Base-by-base conservation (phyloP, 163 green algal genomes). In the Coccomyxa subellipsoidea region DNA sequence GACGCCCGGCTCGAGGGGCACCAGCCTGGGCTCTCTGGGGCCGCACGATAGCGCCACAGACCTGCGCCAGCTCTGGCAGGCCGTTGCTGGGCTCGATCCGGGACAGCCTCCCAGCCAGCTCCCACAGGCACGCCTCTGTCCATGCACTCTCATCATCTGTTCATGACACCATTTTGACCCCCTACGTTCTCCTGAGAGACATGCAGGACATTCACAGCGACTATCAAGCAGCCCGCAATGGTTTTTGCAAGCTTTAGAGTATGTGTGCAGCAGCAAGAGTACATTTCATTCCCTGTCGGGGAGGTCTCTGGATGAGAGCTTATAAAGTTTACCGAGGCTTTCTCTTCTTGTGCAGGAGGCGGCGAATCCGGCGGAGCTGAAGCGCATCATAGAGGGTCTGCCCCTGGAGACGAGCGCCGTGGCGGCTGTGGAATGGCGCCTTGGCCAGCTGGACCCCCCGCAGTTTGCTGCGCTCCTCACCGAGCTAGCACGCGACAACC, bases 401-500 rank as follows among this genome's bases (percentile, higher is more conserved):
- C 76, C 81, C 2, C 66, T 85, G 81, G 81, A 85, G 38, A 81
- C n/a, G 29, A 47, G 37, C 38, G 81, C 75, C 6, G 81, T 78
- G 29, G 32, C 37, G 15, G 76, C 54, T 15, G 75, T 81, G n/a
- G 81, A 77, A 3, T 38, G 73, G 38, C 39, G 59, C 54, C 81
- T 85, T 27, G 76, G 47, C 29, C 37, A 35, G n/a, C 54, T 85
- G 31, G 36, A 70, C 31, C 29, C 54, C 9, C 12, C 54, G 5
- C 53, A 85, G 54, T 85, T 85, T 47, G 36, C 75, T 32, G 54
- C 37, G 4, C 81, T 85, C 34, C 81, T 85, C 54, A 81, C 29
- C n/a, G 81, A 85, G 75, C 75, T 85, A 2, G 81, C 81, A 2
- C 32, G 76, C 15, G 81, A 81, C 29, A 81, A 85, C 59, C 81